Evolutionary conservation across 1,139 yeast genomes (phyloP).

Genomic region (Neolecta irregularis): DNA sequence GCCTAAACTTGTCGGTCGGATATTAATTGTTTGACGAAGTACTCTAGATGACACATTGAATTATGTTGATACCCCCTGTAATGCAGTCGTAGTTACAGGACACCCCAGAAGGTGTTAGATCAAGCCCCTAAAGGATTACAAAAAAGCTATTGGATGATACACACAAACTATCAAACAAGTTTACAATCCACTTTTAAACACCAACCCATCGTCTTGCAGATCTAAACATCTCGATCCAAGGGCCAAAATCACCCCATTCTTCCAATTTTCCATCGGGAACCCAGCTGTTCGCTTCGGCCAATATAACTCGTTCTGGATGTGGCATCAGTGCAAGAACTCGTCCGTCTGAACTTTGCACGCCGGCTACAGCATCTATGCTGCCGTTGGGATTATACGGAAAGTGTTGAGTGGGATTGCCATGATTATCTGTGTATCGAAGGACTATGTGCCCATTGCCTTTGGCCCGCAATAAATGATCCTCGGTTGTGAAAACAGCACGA

Average conservation of each 20-base stretch:
- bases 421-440: slow-evolving; percentile 75
- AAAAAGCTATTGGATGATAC: too few species aligned
- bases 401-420: slow-evolving; percentile 63
- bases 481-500: slow-evolving; percentile 49
- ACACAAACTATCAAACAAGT: too few species aligned
- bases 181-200: too few species aligned
- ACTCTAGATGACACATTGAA: too few species aligned
- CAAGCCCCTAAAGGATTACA: too few species aligned
- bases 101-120: too few species aligned
- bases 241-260: slow-evolving; percentile 63
- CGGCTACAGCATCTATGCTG: slow-evolving; percentile 84
- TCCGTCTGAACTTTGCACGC: slow-evolving; percentile 78
- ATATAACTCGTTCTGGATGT: slow-evolving; percentile 90
- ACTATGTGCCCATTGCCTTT: slow-evolving; percentile 38
- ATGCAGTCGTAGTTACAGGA: too few species aligned
- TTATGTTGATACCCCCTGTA: too few species aligned
- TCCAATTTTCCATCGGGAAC: slow-evolving; percentile 57
- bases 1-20: too few species aligned
- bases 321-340: slow-evolving; percentile 99
- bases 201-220: slow-evolving; percentile 93
- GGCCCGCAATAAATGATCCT: slow-evolving; percentile 13
- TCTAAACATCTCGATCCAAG: slow-evolving; percentile 89
- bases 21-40: too few species aligned
- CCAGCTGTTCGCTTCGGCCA: slow-evolving; percentile 82
- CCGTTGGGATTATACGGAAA: slow-evolving; percentile 97